These are phyloP conservation scores for Zhuliangozyma parablackwelliae DNA, from an alignment of 1,139 yeast species.

Conservation along the genomic window DNA sequence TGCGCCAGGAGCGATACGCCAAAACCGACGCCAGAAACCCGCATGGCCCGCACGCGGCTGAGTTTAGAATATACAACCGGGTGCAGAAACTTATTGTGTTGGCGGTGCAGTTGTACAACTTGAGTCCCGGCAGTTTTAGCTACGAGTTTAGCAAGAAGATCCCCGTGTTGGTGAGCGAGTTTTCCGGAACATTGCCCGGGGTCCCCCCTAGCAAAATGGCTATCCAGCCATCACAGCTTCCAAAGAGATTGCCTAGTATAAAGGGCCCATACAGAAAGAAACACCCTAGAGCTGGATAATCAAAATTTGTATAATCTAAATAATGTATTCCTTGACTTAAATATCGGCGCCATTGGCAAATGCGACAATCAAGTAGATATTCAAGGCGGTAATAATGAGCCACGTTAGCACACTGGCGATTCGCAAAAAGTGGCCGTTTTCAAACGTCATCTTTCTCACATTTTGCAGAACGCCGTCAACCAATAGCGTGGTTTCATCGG, in stretches of 20 bases:
- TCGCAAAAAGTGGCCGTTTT: constrained; percentile 59
- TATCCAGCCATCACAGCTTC: neutral
- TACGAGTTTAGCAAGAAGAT: constrained; percentile 38
- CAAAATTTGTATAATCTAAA: constrained; percentile 1
- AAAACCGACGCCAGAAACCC: constrained; percentile 26
- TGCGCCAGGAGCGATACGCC: constrained; percentile 57
- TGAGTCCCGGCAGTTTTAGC: constrained; percentile 28
- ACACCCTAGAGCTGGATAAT: constrained; percentile 12
- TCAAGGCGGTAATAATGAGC: constrained; percentile 66
- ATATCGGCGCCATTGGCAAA: constrained; percentile 71
- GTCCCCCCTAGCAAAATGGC: constrained; percentile 20
- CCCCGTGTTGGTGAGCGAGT: constrained; percentile 72
- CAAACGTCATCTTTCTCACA: constrained; percentile 37
- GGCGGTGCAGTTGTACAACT: constrained; percentile 24
- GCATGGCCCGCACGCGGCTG: constrained; percentile 27
- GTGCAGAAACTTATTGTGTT: constrained; percentile 29
- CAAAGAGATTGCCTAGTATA: constrained; percentile 35
- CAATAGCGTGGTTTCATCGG: constrained; percentile 9
- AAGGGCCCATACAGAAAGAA: constrained; percentile 41
- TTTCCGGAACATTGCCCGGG: constrained; percentile 78
- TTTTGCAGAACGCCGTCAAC: constrained; percentile 1
- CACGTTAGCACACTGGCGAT: constrained; percentile 60
- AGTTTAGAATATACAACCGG: constrained; percentile 38
- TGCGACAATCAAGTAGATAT: constrained; percentile 65
- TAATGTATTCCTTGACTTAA: constrained; percentile 9